A percentile compares a stretch with the other conserved stretches of the same genome.
These are phyloP conservation scores for Scytalidium lignicola DNA, from an alignment of 2,329 filamentous ascomycete genomes.

Conservation along the genomic window DNA sequence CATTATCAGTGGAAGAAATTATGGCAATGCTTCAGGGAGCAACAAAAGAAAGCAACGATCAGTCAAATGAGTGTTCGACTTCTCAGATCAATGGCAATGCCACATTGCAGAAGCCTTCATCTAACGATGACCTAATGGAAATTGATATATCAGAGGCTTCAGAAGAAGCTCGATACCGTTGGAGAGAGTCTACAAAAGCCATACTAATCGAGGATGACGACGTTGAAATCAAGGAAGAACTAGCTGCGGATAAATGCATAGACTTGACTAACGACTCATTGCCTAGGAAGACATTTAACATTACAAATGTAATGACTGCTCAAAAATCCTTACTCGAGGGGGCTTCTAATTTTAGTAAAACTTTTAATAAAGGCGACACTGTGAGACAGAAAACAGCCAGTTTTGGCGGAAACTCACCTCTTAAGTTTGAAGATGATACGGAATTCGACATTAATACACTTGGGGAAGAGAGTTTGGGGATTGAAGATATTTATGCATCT, in stretches of 20 bases:
- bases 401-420: background rate
- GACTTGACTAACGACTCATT: background rate
- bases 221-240: background rate
- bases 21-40: no score
- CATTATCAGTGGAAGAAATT: no score
- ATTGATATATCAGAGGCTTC: background rate
- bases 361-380: background rate
- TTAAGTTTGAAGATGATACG: background rate
- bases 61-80: no score
- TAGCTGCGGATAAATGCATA: background rate
- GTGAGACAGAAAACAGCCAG: background rate
- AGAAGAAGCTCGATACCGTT: background rate
- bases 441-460: constrained; percentile 5
- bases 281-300: background rate
- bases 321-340: background rate
- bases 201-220: background rate
- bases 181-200: background rate
- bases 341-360: background rate
- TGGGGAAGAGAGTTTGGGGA: constrained; percentile 14
- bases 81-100: no score
- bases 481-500: constrained; percentile 8
- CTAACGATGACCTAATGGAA: background rate
- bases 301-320: constrained; percentile 2
- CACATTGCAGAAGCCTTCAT: no score
- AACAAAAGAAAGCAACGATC: no score